Conservation (phyloP, 129 eudicot species). For the Arctium lappa region DNA sequence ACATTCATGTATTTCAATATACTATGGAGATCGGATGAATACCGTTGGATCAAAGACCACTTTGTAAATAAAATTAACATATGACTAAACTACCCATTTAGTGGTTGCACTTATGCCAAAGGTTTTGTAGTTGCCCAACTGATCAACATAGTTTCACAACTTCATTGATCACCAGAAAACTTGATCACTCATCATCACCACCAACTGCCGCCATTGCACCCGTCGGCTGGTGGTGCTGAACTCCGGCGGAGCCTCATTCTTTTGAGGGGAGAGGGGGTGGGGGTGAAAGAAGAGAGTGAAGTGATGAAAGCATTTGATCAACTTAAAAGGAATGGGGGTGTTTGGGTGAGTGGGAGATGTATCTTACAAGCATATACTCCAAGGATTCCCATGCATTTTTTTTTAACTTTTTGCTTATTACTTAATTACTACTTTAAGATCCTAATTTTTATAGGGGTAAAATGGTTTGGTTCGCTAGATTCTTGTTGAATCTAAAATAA, state of each 20-base stretch:
- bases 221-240: background rate
- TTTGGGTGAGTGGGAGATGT: slow-evolving; percentile 37
- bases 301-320: slow-evolving; percentile 4
- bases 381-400: slow-evolving; percentile 22
- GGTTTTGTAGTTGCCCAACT: slow-evolving; percentile 27
- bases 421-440: background rate
- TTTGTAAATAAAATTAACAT: too few relatives aligned
- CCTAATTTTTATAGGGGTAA: background rate
- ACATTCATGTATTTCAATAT: too few relatives aligned
- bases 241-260: slow-evolving; percentile 1
- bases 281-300: slow-evolving; percentile 3
- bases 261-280: background rate
- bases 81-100: background rate
- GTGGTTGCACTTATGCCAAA: slow-evolving; percentile 26
- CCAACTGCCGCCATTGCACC: background rate
- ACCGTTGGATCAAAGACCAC: too few relatives aligned
- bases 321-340: slow-evolving; percentile 14
- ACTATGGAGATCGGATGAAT: too few relatives aligned
- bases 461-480: too few relatives aligned
- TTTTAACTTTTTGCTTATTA: background rate
- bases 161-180: slow-evolving; percentile 31
- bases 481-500: too few relatives aligned
- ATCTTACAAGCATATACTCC: slow-evolving; percentile 52
- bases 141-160: slow-evolving; percentile 23
- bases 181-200: slow-evolving; percentile 13